A percentile compares a stretch with the other conserved stretches of the same genome.
Evolutionary conservation across 306 rosid species (phyloP).

Genomic region (Fragaria iinumae): DNA sequence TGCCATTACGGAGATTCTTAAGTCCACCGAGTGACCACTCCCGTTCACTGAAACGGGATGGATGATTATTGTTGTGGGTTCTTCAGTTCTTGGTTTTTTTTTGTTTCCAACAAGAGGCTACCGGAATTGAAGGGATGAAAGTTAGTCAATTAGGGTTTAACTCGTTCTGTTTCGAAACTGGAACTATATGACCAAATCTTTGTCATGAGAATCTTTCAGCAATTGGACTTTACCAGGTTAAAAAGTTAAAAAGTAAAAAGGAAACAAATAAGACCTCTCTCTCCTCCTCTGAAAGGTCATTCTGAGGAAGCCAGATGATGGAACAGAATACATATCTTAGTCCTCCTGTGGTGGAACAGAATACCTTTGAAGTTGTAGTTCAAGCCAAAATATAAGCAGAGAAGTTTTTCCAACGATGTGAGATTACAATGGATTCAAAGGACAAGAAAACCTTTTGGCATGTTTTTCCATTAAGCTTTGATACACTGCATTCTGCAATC

Average conservation of each 20-base stretch:
- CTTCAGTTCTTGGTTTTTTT: too few relatives aligned
- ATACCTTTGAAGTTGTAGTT: not conserved
- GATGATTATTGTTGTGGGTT: too few relatives aligned
- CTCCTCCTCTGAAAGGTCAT: too few relatives aligned
- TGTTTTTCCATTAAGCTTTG: conserved; percentile 11
- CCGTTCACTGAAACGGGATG: too few relatives aligned
- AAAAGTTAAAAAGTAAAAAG: too few relatives aligned
- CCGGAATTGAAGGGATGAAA: too few relatives aligned
- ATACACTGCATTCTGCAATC: conserved; percentile 13
- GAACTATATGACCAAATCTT: not conserved
- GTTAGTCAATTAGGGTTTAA: not conserved
- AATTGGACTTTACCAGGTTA: not conserved
- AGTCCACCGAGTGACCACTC: too few relatives aligned
- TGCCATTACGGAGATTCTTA: not conserved
- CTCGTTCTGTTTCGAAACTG: not conserved
- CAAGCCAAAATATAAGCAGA: not conserved
- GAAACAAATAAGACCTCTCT: too few relatives aligned
- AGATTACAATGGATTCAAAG: not conserved
- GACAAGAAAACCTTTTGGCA: not conserved
- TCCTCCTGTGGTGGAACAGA: too few relatives aligned
- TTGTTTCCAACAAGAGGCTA: too few relatives aligned
- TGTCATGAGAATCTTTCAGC: not conserved
- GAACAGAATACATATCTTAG: too few relatives aligned
- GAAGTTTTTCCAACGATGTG: not conserved
- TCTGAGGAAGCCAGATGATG: too few relatives aligned